phyloP scores from a whole-genome alignment of 352 stramenopile species.

The Pythium phragmitis region DNA sequence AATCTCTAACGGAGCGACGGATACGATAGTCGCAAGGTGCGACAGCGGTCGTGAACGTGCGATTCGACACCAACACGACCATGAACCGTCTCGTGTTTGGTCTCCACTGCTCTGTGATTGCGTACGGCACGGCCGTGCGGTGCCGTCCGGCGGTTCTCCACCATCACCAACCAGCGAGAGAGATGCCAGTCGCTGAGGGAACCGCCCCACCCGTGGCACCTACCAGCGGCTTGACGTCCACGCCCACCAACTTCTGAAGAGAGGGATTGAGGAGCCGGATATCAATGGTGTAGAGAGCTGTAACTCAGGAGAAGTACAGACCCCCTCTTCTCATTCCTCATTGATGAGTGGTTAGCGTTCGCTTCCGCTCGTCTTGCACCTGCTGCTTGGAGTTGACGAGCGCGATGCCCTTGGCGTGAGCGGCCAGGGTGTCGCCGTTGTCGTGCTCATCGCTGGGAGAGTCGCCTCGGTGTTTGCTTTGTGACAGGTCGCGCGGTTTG shows the following conservation, averaged over 20 bases:
- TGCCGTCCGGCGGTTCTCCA: slow-evolving; percentile 38
- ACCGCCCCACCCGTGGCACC: neutral
- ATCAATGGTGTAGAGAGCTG: no score
- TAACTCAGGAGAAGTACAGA: neutral
- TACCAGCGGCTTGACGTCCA: no score
- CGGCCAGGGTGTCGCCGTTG: neutral
- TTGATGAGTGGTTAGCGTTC: neutral
- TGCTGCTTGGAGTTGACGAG: slow-evolving; percentile 15
- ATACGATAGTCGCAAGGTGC: slow-evolving; percentile 51
- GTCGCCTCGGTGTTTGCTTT: neutral
- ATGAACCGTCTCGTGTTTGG: slow-evolving; percentile 87
- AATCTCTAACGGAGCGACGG: neutral
- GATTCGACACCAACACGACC: slow-evolving; percentile 82
- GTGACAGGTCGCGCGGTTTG: slow-evolving; percentile 8
- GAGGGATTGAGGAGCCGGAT: neutral
- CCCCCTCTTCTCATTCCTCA: neutral
- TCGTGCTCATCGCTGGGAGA: neutral
- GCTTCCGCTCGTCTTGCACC: slow-evolving; percentile 18
- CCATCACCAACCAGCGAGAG: slow-evolving; percentile 16
- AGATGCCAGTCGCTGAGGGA: neutral
- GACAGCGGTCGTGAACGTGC: slow-evolving; percentile 77
- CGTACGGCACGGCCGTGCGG: slow-evolving; percentile 75
- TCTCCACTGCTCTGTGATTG: slow-evolving; percentile 78
- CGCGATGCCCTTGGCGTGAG: neutral
- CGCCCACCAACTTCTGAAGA: neutral